phyloP scores from a whole-genome alignment of 2,329 filamentous ascomycete genomes.

The Cladosporium sp. region DNA sequence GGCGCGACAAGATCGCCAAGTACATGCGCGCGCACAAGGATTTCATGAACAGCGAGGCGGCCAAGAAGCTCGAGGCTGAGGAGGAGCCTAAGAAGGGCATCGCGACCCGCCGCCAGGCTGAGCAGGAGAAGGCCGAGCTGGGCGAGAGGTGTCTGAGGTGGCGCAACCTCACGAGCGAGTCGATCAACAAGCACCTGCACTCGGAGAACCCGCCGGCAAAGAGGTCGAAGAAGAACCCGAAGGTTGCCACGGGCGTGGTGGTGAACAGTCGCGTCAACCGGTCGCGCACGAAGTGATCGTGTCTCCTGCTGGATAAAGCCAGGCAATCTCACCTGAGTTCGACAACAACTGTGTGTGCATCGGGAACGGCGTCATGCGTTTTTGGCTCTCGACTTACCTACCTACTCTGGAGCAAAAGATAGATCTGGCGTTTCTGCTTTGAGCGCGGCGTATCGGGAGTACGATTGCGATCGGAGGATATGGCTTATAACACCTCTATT shows the following conservation, averaged over 20 bases:
- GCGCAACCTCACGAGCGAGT: conserved; percentile 56
- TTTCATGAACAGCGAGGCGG: conserved; percentile 41
- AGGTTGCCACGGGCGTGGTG: neutral
- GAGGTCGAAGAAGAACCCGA: conserved; percentile 28
- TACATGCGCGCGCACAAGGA: conserved; percentile 53
- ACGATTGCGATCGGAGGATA: too few species aligned
- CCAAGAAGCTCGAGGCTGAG: conserved; percentile 43
- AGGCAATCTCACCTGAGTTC: too few species aligned
- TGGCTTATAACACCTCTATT: too few species aligned
- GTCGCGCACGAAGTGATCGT: conserved; percentile 2
- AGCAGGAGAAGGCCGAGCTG: conserved; percentile 48
- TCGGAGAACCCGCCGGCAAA: conserved; percentile 24
- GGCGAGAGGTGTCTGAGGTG: conserved; percentile 57
- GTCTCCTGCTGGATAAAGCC: neutral
- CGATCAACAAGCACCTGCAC: conserved; percentile 27
- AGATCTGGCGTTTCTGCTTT: neutral
- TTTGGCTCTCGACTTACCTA: too few species aligned
- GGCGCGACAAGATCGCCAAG: conserved; percentile 63
- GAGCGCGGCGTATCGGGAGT: neutral
- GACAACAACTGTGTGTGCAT: too few species aligned
- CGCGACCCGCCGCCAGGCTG: conserved; percentile 57
- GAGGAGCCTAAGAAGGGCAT: conserved; percentile 47
- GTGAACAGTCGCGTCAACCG: neutral
- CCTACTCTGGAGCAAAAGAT: neutral
- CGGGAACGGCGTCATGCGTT: too few species aligned